These are phyloP conservation scores for Astraeus odoratus DNA, from an alignment of 768 basidiomycete genomes.

Conservation along the genomic window DNA sequence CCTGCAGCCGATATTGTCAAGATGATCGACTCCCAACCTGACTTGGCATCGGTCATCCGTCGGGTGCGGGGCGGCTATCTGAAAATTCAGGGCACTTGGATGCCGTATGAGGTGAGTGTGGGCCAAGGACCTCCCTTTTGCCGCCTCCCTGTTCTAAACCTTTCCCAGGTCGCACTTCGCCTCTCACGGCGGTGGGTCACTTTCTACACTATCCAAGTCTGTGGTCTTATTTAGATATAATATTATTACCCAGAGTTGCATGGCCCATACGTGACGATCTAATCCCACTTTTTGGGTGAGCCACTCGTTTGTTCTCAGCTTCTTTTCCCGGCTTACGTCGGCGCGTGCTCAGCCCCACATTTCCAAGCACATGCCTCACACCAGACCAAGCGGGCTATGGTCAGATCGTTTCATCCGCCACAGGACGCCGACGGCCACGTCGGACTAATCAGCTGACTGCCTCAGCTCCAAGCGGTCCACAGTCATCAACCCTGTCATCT, in stretches of 20 bases:
- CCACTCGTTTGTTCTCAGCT: neutral
- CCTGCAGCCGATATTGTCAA: constrained; percentile 80
- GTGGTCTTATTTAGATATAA: constrained; percentile 11
- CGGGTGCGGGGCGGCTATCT: constrained; percentile 83
- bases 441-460: constrained; percentile 39
- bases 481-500: constrained; percentile 29
- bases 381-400: constrained; percentile 86
- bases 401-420: constrained; percentile 61
- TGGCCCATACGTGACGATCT: constrained; percentile 85
- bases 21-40: constrained; percentile 88
- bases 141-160: constrained; percentile 9
- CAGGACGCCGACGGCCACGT: constrained; percentile 55
- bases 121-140: constrained; percentile 2
- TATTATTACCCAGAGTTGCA: constrained; percentile 58
- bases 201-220: constrained; percentile 6
- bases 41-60: constrained; percentile 74
- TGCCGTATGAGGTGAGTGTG: constrained; percentile 73
- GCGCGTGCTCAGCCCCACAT: constrained; percentile 56
- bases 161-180: constrained; percentile 61
- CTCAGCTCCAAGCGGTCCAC: constrained; percentile 25
- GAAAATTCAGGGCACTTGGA: constrained; percentile 92
- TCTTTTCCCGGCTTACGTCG: constrained; percentile 12
- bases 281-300: constrained; percentile 82
- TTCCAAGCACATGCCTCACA: constrained; percentile 75
- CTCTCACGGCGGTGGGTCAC: constrained; percentile 66